Evolutionary conservation across 163 green algal species (phyloP), one percentile per base, ranked within the genome.

Genomic region (Smithsoniella earleae): DNA sequence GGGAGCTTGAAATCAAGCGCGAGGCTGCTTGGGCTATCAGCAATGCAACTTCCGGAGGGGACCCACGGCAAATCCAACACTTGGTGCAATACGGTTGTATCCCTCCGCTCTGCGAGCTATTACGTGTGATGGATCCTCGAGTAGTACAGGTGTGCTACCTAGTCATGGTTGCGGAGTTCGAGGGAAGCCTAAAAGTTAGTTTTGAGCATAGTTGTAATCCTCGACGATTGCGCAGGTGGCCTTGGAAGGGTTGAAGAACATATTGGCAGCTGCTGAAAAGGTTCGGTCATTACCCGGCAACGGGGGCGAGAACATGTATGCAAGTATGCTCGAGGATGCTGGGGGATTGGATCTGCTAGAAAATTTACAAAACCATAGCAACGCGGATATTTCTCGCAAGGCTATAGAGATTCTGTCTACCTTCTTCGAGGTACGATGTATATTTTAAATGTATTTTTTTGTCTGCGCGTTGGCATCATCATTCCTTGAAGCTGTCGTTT

Each of bases 1-100:
- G 91, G 1, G 93, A 98, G 84, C 98, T 98, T 81, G 94, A 99
- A 84, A 97, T 99, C 82, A 97, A 97, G 80, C 98, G 98, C 83
- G 94, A 99, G 80, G 92, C 91, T 45, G 94, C 94, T 0, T 99
- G 94, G 94, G 94, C 94, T 18, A 96, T 99, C 75, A 94, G 84
- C 79, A 99, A 99, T 77, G 94, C 94, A 3, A 99, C 94, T 36
- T 94, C 84, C 18, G 94, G 94, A 64, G 94, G 94, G 43, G 89
- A 80, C 27, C 81, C 88, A 22, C 87, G 96, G 2, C 93, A 98
- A 84, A 95, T 98, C 78, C 85, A 87, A 74, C 91, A 86, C 73
- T 82, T 97, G 31, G 90, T 96, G 3, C 62, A 85, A 4, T 77
- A 82, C 22, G 89, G 89, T 55, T 92, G 83, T 80, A 95, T 99